Evolutionary conservation across 2,329 filamentous ascomycete genomes (phyloP), one percentile per base, ranked within the genome.

Genomic region (Alternaria sp.): DNA sequence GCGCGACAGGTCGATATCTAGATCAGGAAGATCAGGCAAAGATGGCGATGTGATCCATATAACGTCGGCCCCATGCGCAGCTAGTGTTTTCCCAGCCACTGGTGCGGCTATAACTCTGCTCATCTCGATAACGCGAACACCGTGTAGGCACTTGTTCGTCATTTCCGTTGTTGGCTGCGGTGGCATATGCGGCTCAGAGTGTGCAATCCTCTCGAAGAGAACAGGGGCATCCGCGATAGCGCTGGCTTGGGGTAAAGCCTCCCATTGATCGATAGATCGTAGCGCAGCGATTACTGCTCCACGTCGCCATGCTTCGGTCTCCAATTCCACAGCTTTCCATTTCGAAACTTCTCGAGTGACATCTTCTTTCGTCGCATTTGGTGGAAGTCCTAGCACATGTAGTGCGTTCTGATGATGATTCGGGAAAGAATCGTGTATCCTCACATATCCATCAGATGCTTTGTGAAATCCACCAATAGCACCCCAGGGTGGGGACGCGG

Each of bases 401-500:
- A 84, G 71, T 0, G 81, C 79, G 3, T 81, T 82, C 2, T 75
- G 28, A 0, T 80, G 78, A 59, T 88, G 86, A 51, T 87, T 81
- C 0, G 81, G 78, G 56, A 88, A 87, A 0, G 71, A 71, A 54
- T 87, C 86, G 61, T 88, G 86, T 46, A 88, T 81, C 2, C 85
- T 80, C 3, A 88, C 81, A 51, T 84, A 76, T 1, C 85, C 85
- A 59, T 87, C 85, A 0, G 72, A 70, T 0, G 85, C 82, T 53
- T 77, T 78, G 66, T 88, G 81, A 0, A 87, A 66, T 0, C 85
- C 86, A 2, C 85, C 84, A 3, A 88, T 79, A 0, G 78, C 72
- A 0, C 80, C 81, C 75, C 79, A 83, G 0, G 74, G 52, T 0
- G 78, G 73, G 0, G 72, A 66, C 4, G 65, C 61, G 14, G 75